Base-by-base conservation (phyloP, 1,284 basidiomycete genomes). In the Puccinia polysora region DNA sequence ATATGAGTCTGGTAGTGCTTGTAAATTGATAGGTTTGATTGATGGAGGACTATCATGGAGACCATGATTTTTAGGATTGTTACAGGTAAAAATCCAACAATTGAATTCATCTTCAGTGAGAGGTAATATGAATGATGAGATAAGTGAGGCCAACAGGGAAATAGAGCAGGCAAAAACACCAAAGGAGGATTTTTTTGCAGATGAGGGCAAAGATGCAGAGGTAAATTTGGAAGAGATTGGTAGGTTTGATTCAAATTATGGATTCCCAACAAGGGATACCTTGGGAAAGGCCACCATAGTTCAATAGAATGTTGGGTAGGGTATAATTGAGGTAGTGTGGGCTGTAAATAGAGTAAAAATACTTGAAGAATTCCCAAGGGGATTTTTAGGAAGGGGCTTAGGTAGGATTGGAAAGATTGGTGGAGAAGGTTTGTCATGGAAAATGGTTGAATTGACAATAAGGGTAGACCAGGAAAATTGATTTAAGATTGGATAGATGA, bases 401-500 rank as follows among this genome's bases (percentile, higher is more conserved):
- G 28, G 63, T 32, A 23, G 68, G 58, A 43, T 71, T 28, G 20
- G 43, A 23, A 3, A 6, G 40, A 25, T 1, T 43, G 4, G 7
- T 2, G 36, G 34, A 43, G n/a, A n/a, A n/a, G n/a, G 20, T 7
- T 15, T 28, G n/a, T 43, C 36, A 10, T 25, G 45, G 20, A 63
- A 14, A 34, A 63, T 25, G 45, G 58, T 52, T 1, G 45, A 50
- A 36, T 71, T 62, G 50, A 71, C 62, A 38, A 71, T 38, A n/a
- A 71, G 40, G 6, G 59, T 63, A 32, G 25, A 43, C 68, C 68
- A 71, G 32, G 68, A 32, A 8, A 36, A 28, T 63, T 63, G 58
- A 30, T 32, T 53, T 15, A 71, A 36, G 34, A 71, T 63, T n/a
- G 68, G 68, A 18, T 71, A 71, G 23, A 63, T 12, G 59, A 71